Conservation (phyloP, 352 stramenopile genomes). For the Globisporangium paddicum region DNA sequence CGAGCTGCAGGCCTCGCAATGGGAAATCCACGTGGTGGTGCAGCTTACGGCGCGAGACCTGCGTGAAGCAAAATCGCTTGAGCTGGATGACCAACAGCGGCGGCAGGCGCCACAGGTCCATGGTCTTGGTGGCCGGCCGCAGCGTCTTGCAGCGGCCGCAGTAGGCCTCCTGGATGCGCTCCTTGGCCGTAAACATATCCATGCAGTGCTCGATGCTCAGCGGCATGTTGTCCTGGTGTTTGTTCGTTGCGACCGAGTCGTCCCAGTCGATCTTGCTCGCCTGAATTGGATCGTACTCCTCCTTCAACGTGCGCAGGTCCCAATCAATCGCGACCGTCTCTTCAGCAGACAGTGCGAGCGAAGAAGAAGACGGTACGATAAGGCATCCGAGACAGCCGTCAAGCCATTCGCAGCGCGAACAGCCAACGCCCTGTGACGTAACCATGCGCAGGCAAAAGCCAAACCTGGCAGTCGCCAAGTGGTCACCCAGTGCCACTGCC, state of each 20-base stretch:
- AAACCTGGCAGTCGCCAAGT: slow-evolving; percentile 65
- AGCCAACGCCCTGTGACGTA: slow-evolving; percentile 76
- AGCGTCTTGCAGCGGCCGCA: slow-evolving; percentile 87
- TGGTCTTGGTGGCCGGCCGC: slow-evolving; percentile 92
- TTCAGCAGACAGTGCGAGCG: slow-evolving; percentile 53
- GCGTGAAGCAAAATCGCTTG: slow-evolving; percentile 99
- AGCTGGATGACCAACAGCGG: slow-evolving; percentile 98
- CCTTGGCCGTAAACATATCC: slow-evolving; percentile 82
- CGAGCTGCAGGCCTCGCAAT: slow-evolving; percentile 89
- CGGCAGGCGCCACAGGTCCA: slow-evolving; percentile 97
- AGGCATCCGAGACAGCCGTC: slow-evolving; percentile 84
- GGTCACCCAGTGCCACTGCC: slow-evolving; percentile 53
- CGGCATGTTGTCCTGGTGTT: slow-evolving; percentile 67
- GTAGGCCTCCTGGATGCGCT: slow-evolving; percentile 77
- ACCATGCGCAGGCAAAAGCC: slow-evolving; percentile 84
- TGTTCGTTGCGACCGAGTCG: slow-evolving; percentile 56
- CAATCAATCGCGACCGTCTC: slow-evolving; percentile 89
- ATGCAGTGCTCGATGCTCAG: slow-evolving; percentile 82
- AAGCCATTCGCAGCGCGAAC: slow-evolving; percentile 86
- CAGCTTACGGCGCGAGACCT: slow-evolving; percentile 91
- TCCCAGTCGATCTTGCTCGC: slow-evolving; percentile 76
- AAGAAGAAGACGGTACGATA: slow-evolving; percentile 46
- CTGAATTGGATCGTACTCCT: slow-evolving; percentile 85
- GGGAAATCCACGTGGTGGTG: slow-evolving; percentile 96
- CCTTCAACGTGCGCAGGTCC: slow-evolving; percentile 83